These are phyloP conservation scores for Geotrichum klebahnii DNA, from an alignment of 1,139 yeast genomes.

Conservation along the genomic window DNA sequence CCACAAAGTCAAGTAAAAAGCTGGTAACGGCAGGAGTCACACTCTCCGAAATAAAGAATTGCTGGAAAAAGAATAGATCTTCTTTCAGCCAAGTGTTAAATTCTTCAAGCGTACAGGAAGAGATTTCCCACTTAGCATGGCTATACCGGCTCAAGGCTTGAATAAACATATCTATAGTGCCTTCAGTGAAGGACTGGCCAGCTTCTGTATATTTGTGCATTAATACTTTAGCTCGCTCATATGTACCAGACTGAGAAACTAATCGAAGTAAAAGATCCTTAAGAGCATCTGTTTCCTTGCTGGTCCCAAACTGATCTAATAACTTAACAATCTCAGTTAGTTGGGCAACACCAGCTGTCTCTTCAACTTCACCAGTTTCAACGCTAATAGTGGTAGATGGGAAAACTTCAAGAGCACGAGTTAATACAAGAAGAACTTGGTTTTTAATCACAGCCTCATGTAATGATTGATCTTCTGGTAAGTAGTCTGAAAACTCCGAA, in stretches of 20 bases:
- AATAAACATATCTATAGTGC: constrained; percentile 31
- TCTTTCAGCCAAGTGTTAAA: constrained; percentile 27
- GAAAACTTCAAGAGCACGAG: constrained; percentile 24
- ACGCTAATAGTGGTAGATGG: constrained; percentile 23
- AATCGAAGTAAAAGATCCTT: constrained; percentile 34
- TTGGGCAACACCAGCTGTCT: constrained; percentile 24
- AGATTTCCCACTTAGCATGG: constrained; percentile 27
- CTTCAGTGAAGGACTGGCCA: constrained; percentile 27
- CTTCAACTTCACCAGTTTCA: constrained; percentile 24
- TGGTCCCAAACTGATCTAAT: constrained; percentile 18
- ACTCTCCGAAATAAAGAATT: constrained; percentile 25
- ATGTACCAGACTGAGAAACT: constrained; percentile 32
- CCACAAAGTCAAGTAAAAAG: constrained; percentile 33
- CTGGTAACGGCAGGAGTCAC: constrained; percentile 21
- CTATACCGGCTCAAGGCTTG: constrained; percentile 27
- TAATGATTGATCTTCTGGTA: constrained; percentile 3
- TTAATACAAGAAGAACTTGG: constrained; percentile 22
- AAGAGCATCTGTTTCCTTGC: constrained; percentile 19
- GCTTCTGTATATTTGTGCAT: constrained; percentile 23
- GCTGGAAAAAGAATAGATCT: constrained; percentile 26
- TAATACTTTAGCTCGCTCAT: constrained; percentile 30
- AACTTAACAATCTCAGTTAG: constrained; percentile 24
- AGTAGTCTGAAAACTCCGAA: neutral
- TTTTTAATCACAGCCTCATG: neutral
- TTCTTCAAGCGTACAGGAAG: constrained; percentile 27